Base-by-base conservation (phyloP, 176 grass and related monocot genomes). In the Tillandsia fasciculata region DNA sequence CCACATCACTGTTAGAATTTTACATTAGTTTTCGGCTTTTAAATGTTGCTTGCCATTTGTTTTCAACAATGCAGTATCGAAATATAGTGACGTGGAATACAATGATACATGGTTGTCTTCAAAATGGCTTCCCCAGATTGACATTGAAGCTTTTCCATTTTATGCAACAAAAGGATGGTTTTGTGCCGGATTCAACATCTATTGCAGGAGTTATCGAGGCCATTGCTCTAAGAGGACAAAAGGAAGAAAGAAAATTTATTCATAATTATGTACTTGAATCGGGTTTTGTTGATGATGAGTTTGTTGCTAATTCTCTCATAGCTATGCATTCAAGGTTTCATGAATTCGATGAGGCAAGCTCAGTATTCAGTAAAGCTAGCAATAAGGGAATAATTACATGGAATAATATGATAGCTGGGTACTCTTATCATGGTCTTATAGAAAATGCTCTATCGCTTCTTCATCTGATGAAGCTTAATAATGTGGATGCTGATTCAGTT, bases 41-140 rank as follows among this genome's bases (percentile, higher is more conserved):
- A 20, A 47, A 14, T 48, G 63, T 51, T 12, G 49, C 63, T 66
- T 76, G 64, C 50, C 64, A 53, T n/a, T 28, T 76, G 64, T 76
- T 76, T 64, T 27, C 33, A 20, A 76, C 29, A 13, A 66, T 67
- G 26, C 64, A 63, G 64, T 27, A 52, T 53, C 63, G 50, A 3
- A 76, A 67, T 76, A 54, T 65, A 53, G 73, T 76, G 64, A 76
- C 73, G 12, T 76, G 73, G 73, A 76, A 76, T 64, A 76, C 73
- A 1, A 76, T 76, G 64, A 52, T 76, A 52, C 63, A 76, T 29
- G 64, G 50, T 20, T 76, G 63, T 47, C 49, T 66, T n/a, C 26
- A 66, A 9, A 76, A 76, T 66, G 51, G 51, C 50, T 76, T 76
- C 66, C 73, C 73, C 17, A 14, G 18, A 49, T 20, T 26, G 18